A percentile compares a stretch with the other conserved stretches of the same genome.
Conservation (phyloP, 2,329 filamentous ascomycete species). For the Apiospora marii region DNA sequence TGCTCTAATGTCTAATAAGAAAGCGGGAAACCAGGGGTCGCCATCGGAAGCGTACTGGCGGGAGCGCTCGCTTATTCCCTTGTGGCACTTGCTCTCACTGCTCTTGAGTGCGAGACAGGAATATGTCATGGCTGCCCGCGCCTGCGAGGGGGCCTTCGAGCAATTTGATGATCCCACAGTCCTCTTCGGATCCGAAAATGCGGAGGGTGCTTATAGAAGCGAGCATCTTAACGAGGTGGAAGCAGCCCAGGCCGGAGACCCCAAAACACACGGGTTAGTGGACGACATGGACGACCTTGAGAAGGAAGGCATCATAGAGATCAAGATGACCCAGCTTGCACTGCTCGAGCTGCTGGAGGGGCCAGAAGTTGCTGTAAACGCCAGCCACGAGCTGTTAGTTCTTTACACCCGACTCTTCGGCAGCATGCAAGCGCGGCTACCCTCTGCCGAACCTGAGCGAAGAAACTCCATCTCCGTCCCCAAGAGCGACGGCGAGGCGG, state of each 20-base stretch:
- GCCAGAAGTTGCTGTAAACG: slow-evolving; percentile 84
- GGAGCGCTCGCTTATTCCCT: slow-evolving; percentile 73
- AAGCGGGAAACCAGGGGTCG: slow-evolving; percentile 52
- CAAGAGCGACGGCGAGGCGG: slow-evolving; percentile 74
- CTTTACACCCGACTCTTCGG: slow-evolving; percentile 86
- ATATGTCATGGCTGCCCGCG: slow-evolving; percentile 78
- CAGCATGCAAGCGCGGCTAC: slow-evolving; percentile 48
- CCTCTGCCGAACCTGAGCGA: slow-evolving; percentile 47
- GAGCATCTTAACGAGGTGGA: slow-evolving; percentile 71
- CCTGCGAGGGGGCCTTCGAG: slow-evolving; percentile 91
- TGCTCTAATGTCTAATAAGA: slow-evolving; percentile 70
- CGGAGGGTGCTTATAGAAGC: slow-evolving; percentile 61
- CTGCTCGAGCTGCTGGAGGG: slow-evolving; percentile 86
- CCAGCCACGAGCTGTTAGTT: slow-evolving; percentile 82
- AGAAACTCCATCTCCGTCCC: slow-evolving; percentile 60
- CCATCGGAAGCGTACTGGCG: slow-evolving; percentile 63
- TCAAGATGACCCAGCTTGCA: slow-evolving; percentile 93
- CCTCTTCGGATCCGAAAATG: slow-evolving; percentile 70
- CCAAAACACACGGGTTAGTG: slow-evolving; percentile 60
- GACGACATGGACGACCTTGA: slow-evolving; percentile 85
- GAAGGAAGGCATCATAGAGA: slow-evolving; percentile 86
- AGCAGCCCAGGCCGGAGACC: slow-evolving; percentile 44
- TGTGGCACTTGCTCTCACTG: slow-evolving; percentile 92
- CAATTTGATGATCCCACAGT: slow-evolving; percentile 79
- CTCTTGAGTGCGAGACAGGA: slow-evolving; percentile 88